Base-by-base conservation (phyloP, 1,139 yeast species). In the Saccharomycopsis hybrid region DNA sequence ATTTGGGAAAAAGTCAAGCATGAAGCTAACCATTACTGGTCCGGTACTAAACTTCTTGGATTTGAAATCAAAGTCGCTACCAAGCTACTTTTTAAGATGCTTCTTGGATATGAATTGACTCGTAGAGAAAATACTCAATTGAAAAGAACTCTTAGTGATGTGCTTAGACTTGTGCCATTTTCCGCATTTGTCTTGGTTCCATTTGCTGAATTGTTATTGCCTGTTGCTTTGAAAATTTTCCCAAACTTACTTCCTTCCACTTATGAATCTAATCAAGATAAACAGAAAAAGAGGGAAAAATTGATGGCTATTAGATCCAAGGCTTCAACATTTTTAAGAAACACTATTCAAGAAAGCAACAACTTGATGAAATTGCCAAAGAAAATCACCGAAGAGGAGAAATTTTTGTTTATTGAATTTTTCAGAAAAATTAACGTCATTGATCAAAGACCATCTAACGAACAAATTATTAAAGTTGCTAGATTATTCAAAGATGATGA, bases 201-300 rank as follows among this genome's bases (percentile, higher is more conserved):
- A 46, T 92, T 92, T 71, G 97, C 97, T 4, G 98, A 92, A 67
- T 72, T 92, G 54, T 74, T 92, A 57, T 72, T 92, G 47, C 98
- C 98, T 0, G 70, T 92, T 46, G 97, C 96, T 2, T 73, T 92
- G 58, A 87, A 87, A 67, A 58, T 92, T 24, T 92, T 90, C 80
- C 98, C 98, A 62, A 87, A 87, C 65, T 70, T 92, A 64, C 74
- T 92, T 56, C 98, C 98, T 25, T 87, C 96, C 32, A 92, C 97
- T 11, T 92, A 88, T 65, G 97, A 90, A 67, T 82, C 94, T 8
- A 77, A 76, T 55, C 73, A 70, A 49, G 95, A 84, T 57, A 78
- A 78, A 58, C 86, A 83, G 59, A 80, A 83, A 63, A 89, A 88
- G 67, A 65, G 75, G 54, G 78, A 78, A 52, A 75, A 74, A 59